These are phyloP conservation scores for Diaporthe capsici DNA, from an alignment of 2,329 filamentous ascomycete genomes.

Conservation along the genomic window DNA sequence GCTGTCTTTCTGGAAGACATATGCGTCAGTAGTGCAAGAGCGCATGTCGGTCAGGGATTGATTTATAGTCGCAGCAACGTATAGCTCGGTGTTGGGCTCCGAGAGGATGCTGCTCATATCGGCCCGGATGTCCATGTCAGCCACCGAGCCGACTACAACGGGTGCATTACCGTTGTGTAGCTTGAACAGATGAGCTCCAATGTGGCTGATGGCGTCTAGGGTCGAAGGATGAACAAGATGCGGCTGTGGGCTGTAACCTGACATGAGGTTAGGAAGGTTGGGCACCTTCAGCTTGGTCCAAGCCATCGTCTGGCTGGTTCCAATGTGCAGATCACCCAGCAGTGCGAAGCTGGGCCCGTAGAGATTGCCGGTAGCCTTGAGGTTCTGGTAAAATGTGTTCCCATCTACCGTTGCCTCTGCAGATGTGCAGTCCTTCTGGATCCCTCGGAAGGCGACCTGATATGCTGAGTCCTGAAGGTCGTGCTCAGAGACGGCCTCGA, in stretches of 20 bases:
- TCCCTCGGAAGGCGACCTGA: background rate
- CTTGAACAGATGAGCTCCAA: constrained; percentile 19
- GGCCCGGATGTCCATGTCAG: constrained; percentile 27
- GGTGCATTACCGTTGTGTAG: constrained; percentile 38
- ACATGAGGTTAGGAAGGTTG: background rate
- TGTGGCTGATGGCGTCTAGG: constrained; percentile 19
- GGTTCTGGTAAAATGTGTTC: constrained; percentile 7
- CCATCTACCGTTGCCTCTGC: background rate
- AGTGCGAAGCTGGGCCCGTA: constrained; percentile 12
- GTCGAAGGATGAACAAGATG: constrained; percentile 24
- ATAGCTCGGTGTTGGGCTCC: constrained; percentile 38
- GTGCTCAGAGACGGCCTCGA: background rate
- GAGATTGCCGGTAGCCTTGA: background rate
- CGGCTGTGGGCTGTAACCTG: constrained; percentile 10
- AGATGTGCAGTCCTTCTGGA: background rate
- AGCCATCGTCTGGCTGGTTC: background rate
- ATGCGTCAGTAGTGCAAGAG: constrained; percentile 28
- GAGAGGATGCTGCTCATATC: background rate
- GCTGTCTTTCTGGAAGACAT: background rate
- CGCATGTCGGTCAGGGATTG: constrained; percentile 28
- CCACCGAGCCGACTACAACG: background rate
- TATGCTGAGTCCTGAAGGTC: constrained; percentile 1
- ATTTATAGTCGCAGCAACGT: constrained; percentile 35
- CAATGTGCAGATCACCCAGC: background rate
- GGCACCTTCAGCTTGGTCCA: constrained; percentile 20